Percentiles rank a stretch among this genome's conserved stretches.
Conservation (phyloP, 768 basidiomycete species). For the Serendipita vermifera region DNA sequence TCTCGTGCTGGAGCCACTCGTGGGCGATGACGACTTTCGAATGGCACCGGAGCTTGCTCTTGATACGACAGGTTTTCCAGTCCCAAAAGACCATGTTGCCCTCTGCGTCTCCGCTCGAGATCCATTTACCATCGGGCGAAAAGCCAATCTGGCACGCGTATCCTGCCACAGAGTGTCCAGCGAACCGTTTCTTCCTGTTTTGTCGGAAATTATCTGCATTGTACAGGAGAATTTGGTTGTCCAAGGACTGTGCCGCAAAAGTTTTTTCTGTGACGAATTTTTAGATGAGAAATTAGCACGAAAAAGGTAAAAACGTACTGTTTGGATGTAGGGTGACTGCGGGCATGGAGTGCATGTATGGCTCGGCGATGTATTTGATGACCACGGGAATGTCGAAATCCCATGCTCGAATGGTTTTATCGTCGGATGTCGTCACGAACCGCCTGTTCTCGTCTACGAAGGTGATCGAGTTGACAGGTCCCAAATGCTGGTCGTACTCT, state of each 20-base stretch:
- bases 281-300: not conserved
- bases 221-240: slow-evolving; percentile 96
- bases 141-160: slow-evolving; percentile 97
- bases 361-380: slow-evolving; percentile 99
- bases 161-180: slow-evolving; percentile 91
- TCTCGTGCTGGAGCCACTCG: slow-evolving; percentile 96
- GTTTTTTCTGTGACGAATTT: slow-evolving; percentile 56
- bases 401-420: slow-evolving; percentile 98
- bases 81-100: slow-evolving; percentile 99
- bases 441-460: slow-evolving; percentile 97
- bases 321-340: slow-evolving; percentile 92
- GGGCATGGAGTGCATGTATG: slow-evolving; percentile 99
- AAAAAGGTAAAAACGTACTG: slow-evolving; percentile 42
- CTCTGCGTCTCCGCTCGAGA: slow-evolving; percentile 89
- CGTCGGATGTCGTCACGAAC: slow-evolving; percentile 96
- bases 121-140: slow-evolving; percentile 96
- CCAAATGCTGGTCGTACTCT: slow-evolving; percentile 97
- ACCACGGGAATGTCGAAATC: slow-evolving; percentile 99
- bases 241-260: slow-evolving; percentile 92
- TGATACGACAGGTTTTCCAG: slow-evolving; percentile 96
- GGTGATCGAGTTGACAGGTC: slow-evolving; percentile 96
- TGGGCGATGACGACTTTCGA: slow-evolving; percentile 95
- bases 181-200: slow-evolving; percentile 96
- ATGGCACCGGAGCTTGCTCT: slow-evolving; percentile 79
- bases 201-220: slow-evolving; percentile 98